phyloP scores from a whole-genome alignment of 148 eudicot species.

The Chenopodium berlandieri region DNA sequence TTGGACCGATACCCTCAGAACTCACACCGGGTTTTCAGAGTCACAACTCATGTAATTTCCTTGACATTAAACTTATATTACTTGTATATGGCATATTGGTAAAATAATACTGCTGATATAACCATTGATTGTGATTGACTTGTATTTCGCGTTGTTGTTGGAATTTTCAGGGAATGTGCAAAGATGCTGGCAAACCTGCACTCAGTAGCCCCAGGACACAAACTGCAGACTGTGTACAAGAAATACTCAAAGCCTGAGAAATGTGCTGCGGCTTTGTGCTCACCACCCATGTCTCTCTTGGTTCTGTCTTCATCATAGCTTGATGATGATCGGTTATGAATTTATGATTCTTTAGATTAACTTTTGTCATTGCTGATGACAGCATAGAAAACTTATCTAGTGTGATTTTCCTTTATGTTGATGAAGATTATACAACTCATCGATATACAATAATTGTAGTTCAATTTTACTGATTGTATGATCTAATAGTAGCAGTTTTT shows the following conservation, averaged over 20 bases:
- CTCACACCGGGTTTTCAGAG: constrained; percentile 73
- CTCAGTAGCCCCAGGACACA: constrained; percentile 42
- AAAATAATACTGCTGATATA: neutral
- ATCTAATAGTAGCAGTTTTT: neutral
- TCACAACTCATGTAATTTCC: constrained; percentile 48
- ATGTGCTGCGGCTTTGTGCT: constrained; percentile 52
- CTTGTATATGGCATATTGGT: neutral
- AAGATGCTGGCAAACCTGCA: constrained; percentile 61
- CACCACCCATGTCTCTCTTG: constrained; percentile 44
- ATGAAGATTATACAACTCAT: neutral
- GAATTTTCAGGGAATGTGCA: constrained; percentile 57
- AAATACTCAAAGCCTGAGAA: constrained; percentile 57
- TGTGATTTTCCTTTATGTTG: neutral
- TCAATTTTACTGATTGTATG: constrained; percentile 1
- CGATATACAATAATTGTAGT: neutral
- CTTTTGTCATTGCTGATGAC: constrained; percentile 35
- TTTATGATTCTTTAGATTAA: neutral
- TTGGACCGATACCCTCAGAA: constrained; percentile 74
- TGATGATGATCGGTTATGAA: neutral
- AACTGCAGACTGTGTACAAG: constrained; percentile 53
- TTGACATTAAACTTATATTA: neutral
- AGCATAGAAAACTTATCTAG: constrained; percentile 6
- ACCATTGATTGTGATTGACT: neutral
- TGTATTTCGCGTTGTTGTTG: neutral
- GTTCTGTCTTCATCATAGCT: constrained; percentile 1